Conservation (phyloP, 176 grass and related monocot genomes). For the Sorghum bicolor region DNA sequence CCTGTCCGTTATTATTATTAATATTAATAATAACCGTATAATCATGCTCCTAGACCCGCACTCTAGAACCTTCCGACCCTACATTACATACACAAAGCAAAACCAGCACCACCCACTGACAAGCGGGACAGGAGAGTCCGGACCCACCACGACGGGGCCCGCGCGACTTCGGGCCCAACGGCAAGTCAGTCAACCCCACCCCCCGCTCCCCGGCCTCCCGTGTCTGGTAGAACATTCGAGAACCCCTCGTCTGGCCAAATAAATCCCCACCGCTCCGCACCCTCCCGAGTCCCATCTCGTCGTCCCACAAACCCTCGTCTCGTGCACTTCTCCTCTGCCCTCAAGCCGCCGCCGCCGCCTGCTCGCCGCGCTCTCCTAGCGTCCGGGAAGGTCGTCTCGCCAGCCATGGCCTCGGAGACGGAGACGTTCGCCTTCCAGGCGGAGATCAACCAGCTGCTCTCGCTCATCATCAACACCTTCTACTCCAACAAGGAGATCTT, state of each 20-base stretch:
- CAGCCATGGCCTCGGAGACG: slow-evolving; percentile 76
- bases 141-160: neutral
- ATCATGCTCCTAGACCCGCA: neutral
- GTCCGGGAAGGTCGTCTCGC: neutral
- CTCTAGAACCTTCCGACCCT: slow-evolving; percentile 29
- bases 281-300: neutral
- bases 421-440: slow-evolving; percentile 99
- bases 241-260: slow-evolving; percentile 29
- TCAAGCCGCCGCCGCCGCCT: neutral
- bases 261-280: neutral
- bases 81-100: neutral
- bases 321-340: no score
- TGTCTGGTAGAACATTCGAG: slow-evolving; percentile 62
- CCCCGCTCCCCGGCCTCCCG: slow-evolving; percentile 2
- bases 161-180: neutral
- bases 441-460: slow-evolving; percentile 93
- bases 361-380: neutral
- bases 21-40: neutral
- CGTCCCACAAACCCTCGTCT: slow-evolving; percentile 6
- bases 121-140: neutral
- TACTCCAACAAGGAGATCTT: slow-evolving; percentile 99
- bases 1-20: neutral
- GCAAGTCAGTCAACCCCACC: slow-evolving; percentile 1
- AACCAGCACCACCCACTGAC: neutral
- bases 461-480: slow-evolving; percentile 97